These are phyloP conservation scores for Aspergillus steynii DNA, from an alignment of 495 filamentous ascomycete species.

Conservation along the genomic window DNA sequence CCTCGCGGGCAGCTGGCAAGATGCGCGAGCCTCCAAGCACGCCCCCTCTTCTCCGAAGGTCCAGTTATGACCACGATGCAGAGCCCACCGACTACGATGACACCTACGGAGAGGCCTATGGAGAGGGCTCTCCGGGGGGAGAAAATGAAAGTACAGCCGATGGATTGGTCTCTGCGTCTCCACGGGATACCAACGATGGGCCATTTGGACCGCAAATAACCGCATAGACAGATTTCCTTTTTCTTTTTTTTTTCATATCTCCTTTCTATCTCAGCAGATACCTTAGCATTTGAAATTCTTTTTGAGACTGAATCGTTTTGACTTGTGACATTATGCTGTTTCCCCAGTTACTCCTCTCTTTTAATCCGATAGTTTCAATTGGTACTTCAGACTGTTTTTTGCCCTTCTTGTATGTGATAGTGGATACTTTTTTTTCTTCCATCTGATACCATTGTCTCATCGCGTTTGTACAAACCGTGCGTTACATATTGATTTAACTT, in stretches of 20 bases:
- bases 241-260: slow-evolving; percentile 14
- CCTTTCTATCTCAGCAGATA: slow-evolving; percentile 18
- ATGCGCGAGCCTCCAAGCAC: slow-evolving; percentile 56
- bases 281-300: slow-evolving; percentile 11
- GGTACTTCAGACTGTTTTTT: neutral
- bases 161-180: slow-evolving; percentile 41
- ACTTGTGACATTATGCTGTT: slow-evolving; percentile 19
- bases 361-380: neutral
- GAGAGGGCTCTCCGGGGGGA: slow-evolving; percentile 31
- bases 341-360: neutral
- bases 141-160: slow-evolving; percentile 45
- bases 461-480: neutral
- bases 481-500: slow-evolving; percentile 1
- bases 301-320: slow-evolving; percentile 1
- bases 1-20: slow-evolving; percentile 35
- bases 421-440: neutral
- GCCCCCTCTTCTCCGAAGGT: slow-evolving; percentile 67
- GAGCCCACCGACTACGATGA: slow-evolving; percentile 45
- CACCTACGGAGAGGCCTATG: neutral
- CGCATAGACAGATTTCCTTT: slow-evolving; percentile 16
- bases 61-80: slow-evolving; percentile 73
- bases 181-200: slow-evolving; percentile 30
- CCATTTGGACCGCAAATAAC: slow-evolving; percentile 42
- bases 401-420: slow-evolving; percentile 7
- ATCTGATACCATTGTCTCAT: neutral